A percentile compares a stretch with the other conserved stretches of the same genome.
phyloP scores from a whole-genome alignment of 768 basidiomycete genomes.

The Xerocomellus intermedius region DNA sequence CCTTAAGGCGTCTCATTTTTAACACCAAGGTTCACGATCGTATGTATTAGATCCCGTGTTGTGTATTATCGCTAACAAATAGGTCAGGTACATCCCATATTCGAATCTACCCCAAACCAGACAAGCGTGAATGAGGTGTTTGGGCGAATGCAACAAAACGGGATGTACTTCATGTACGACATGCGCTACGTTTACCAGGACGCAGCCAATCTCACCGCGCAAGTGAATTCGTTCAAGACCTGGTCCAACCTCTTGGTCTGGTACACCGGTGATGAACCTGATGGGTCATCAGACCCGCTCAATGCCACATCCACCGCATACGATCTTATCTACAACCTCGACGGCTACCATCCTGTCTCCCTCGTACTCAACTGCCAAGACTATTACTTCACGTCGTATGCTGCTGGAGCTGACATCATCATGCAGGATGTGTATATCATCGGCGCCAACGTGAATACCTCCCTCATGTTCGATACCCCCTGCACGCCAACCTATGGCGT shows the following conservation, averaged over 20 bases:
- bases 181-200: constrained; percentile 75
- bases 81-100: constrained; percentile 63
- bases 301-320: constrained; percentile 51
- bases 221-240: constrained; percentile 67
- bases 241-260: constrained; percentile 66
- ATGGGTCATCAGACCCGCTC: constrained; percentile 64
- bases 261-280: constrained; percentile 75
- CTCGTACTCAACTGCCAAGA: constrained; percentile 66
- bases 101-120: constrained; percentile 55
- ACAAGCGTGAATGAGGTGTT: constrained; percentile 47
- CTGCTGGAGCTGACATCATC: constrained; percentile 65
- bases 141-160: constrained; percentile 66
- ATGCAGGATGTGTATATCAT: constrained; percentile 57
- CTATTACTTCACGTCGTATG: constrained; percentile 57
- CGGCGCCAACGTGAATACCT: constrained; percentile 62
- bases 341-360: constrained; percentile 66
- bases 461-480: constrained; percentile 54
- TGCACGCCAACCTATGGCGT: constrained; percentile 67
- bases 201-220: constrained; percentile 51
- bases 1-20: not conserved
- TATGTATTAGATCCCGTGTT: constrained; percentile 17
- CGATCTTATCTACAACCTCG: constrained; percentile 57
- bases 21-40: constrained; percentile 22
- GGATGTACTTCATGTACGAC: constrained; percentile 74
- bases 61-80: constrained; percentile 5